Evolutionary conservation across 257 asterid genomes (phyloP).

Genomic region (Solanum paucissectum): DNA sequence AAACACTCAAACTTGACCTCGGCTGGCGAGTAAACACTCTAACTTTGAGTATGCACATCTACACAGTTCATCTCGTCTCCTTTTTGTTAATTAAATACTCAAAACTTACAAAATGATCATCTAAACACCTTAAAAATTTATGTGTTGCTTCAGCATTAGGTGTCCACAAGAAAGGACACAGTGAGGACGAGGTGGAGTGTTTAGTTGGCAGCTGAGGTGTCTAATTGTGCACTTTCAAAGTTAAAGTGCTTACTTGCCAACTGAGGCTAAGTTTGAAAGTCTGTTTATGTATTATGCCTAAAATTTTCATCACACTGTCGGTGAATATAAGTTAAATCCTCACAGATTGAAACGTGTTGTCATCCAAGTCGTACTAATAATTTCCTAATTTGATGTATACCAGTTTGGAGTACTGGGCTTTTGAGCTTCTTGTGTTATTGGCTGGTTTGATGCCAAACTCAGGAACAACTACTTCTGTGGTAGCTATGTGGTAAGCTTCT

Average conservation of each 20-base stretch:
- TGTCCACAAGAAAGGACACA: not conserved
- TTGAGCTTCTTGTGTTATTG: slow-evolving; percentile 71
- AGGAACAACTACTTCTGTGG: slow-evolving; percentile 50
- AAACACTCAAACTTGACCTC: not conserved
- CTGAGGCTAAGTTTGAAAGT: not conserved
- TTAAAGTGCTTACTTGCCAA: not conserved
- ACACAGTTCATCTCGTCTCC: not conserved
- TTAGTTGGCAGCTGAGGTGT: not conserved
- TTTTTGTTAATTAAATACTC: not conserved
- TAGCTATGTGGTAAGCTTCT: slow-evolving; percentile 71
- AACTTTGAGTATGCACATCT: not conserved
- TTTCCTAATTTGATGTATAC: not conserved
- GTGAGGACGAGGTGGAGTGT: not conserved
- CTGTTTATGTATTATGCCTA: not conserved
- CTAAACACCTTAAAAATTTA: not conserved
- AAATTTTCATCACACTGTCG: not conserved
- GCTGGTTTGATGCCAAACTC: slow-evolving; percentile 90
- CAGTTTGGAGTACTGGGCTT: slow-evolving; percentile 91
- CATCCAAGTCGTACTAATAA: not conserved
- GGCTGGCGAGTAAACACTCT: too few species aligned
- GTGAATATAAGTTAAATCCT: not conserved
- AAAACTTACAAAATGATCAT: not conserved
- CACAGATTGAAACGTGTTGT: not conserved
- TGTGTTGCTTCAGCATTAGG: not conserved
- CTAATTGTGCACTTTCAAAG: not conserved